Base-by-base conservation (phyloP, 371 early-diverging fungal genomes). In the Apophysomyces ossiformis region DNA sequence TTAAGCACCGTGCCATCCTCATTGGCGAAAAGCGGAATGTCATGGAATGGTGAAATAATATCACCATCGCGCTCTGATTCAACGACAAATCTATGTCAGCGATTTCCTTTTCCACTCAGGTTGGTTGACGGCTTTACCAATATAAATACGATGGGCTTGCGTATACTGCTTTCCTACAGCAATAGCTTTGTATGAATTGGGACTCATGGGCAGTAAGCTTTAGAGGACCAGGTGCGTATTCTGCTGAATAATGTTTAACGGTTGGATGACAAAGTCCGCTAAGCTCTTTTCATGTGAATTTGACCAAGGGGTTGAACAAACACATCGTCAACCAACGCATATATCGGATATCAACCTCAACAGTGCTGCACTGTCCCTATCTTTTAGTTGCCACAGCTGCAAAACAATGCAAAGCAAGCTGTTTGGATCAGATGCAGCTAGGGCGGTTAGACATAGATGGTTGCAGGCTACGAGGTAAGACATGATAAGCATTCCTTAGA, bases 11-110 rank as follows among this genome's bases (percentile, higher is more conserved):
- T 87, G 77, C 89, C 89, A 46, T 90, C 90, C 47, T 76, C 75
- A 70, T 92, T 88, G 67, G 90, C 91, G 63, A 86, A 90, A 35
- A 94, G 83, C 32, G 96, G 95, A 63, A 98, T 94, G 81, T 96
- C 96, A 82, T 97, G 97, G 88, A 97, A 96, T 58, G 96, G 93
- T 41, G 96, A 96, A 57, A 97, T 84, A 46, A 88, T 45, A 11
- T 56, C 36, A 37, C 65, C 65, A 37, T 58, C 18, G 8, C 41
- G 39, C 21, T 58, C 58, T 50, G 16, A 11, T 41, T 41, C 41
- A 41, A 1, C 5, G 2, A 41, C 8, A 8, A 11, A 4, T 41
- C 41, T 11, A 13, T 11, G 41, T 8, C 41, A 41, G 13, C 41
- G 41, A 41, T 41, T 13, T 41, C 0, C 32, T 26, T 2, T 16